These are phyloP conservation scores for Lyophyllum atratum DNA, from an alignment of 768 basidiomycete genomes.

Conservation along the genomic window DNA sequence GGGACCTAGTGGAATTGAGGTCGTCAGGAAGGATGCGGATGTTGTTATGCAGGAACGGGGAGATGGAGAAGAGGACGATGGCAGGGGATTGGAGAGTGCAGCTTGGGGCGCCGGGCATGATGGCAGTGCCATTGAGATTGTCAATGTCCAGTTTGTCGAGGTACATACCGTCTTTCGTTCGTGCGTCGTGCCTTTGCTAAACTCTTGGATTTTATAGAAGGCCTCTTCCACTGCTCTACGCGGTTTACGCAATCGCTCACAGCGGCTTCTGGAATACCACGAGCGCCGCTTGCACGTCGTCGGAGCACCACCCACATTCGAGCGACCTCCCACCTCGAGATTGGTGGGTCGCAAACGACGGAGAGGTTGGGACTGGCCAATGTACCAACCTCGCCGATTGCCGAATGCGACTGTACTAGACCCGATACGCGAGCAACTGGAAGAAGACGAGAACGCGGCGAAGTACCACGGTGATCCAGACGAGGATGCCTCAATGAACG, in stretches of 20 bases:
- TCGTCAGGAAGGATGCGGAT: conserved; percentile 29
- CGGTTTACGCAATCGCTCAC: conserved; percentile 63
- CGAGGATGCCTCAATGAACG: conserved; percentile 42
- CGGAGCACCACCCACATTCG: conserved; percentile 28
- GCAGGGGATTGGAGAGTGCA: conserved; percentile 61
- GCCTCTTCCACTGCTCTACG: conserved; percentile 48
- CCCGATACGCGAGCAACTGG: conserved; percentile 37
- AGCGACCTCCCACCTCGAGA: conserved; percentile 26
- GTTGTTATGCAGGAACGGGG: conserved; percentile 25
- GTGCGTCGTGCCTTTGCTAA: not conserved
- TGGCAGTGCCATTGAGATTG: conserved; percentile 73
- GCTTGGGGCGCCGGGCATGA: conserved; percentile 82
- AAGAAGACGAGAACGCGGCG: conserved; percentile 30
- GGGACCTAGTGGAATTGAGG: conserved; percentile 19
- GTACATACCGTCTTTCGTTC: conserved; percentile 40
- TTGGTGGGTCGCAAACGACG: conserved; percentile 46
- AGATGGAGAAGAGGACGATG: conserved; percentile 52
- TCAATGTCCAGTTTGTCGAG: conserved; percentile 63
- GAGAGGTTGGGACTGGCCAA: conserved; percentile 36
- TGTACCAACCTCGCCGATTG: conserved; percentile 28
- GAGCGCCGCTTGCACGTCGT: conserved; percentile 56
- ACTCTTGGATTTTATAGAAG: conserved; percentile 35
- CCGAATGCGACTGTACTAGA: conserved; percentile 44
- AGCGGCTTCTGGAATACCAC: conserved; percentile 68
- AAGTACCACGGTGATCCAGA: conserved; percentile 34